phyloP scores from a whole-genome alignment of 2,329 filamentous ascomycete species.

The Ophiocordyceps sinensis region DNA sequence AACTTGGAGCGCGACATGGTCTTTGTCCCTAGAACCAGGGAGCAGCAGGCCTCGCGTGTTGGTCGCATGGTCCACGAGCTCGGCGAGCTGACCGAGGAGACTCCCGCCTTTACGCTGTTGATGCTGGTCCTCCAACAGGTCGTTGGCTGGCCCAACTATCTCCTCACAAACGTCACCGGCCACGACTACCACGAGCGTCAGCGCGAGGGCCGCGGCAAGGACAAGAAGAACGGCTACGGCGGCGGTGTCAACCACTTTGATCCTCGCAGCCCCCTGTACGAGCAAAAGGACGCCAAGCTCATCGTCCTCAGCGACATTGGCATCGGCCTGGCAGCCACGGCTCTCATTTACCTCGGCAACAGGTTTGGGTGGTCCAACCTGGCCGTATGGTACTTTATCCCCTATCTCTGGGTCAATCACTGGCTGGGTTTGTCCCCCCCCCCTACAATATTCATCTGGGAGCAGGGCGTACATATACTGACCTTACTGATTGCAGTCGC shows the following conservation, averaged over 20 bases:
- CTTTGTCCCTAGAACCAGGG: slow-evolving; percentile 84
- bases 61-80: slow-evolving; percentile 70
- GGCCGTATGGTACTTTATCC: slow-evolving; percentile 85
- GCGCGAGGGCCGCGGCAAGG: slow-evolving; percentile 80
- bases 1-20: slow-evolving; percentile 99
- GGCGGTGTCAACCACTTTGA: slow-evolving; percentile 91
- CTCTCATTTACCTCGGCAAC: slow-evolving; percentile 55
- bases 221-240: slow-evolving; percentile 72
- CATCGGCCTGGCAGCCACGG: slow-evolving; percentile 44
- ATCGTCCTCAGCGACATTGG: slow-evolving; percentile 82
- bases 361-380: slow-evolving; percentile 77
- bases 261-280: slow-evolving; percentile 76
- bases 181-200: slow-evolving; percentile 91
- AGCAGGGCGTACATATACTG: slow-evolving; percentile 2
- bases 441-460: background rate
- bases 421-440: slow-evolving; percentile 67
- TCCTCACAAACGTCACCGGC: slow-evolving; percentile 83
- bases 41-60: slow-evolving; percentile 61
- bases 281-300: slow-evolving; percentile 77
- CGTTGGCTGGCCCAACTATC: slow-evolving; percentile 84
- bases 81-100: slow-evolving; percentile 84
- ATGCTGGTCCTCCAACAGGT: slow-evolving; percentile 76
- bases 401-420: slow-evolving; percentile 97
- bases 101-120: slow-evolving; percentile 65
- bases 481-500: slow-evolving; percentile 52